Evolutionary conservation across 805 yeast genomes (phyloP), one percentile per base, ranked within the genome.

Genomic region (Soucietia sequanensis): DNA sequence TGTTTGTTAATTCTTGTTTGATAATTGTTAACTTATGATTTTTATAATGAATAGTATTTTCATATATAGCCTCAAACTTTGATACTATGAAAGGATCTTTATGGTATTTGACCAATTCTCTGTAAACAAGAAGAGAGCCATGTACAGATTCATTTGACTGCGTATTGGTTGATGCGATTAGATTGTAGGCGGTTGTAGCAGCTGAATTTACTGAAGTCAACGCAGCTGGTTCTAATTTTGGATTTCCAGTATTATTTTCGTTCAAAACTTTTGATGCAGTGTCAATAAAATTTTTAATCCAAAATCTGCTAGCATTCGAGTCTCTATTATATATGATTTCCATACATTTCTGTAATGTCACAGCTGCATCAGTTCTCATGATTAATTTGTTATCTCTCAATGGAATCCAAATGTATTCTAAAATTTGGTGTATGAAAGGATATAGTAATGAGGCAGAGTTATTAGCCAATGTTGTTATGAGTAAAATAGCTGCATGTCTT

Each of bases 401-500:
- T 0, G 95, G 95, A 25, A 80, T 72, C 96, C 97, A 91, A 12
- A 93, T 77, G 46, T 84, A 81, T 30, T 84, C 86, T 36, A 91
- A 65, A 12, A 90, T 81, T 26, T 84, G 83, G 40, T 82, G 80
- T 21, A 88, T 83, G 56, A 84, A 86, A 23, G 81, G 77, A 53
- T 84, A 84, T 33, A 91, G 66, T 38, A 89, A 65, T 6, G 95
- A 85, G 2, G 98, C 96, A 2, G 95, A 84, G 51, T 86, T 85
- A 36, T 78, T 78, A 0, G 96, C 96, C 41, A 93, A 72, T 1
- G 96, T 84, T 6, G 83, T 76, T 26, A 93, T 76, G 27, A 88
- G 80, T 34, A 91, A 68, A 24, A 89, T 80, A 1, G 97, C 95
- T 0, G 97, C 96, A 54, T 91, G 97, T 43, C 93, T 78, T 49